Evolutionary conservation across 352 stramenopile genomes (phyloP), one percentile per base, ranked within the genome.

Genomic region (Paralagenidium karlingii): DNA sequence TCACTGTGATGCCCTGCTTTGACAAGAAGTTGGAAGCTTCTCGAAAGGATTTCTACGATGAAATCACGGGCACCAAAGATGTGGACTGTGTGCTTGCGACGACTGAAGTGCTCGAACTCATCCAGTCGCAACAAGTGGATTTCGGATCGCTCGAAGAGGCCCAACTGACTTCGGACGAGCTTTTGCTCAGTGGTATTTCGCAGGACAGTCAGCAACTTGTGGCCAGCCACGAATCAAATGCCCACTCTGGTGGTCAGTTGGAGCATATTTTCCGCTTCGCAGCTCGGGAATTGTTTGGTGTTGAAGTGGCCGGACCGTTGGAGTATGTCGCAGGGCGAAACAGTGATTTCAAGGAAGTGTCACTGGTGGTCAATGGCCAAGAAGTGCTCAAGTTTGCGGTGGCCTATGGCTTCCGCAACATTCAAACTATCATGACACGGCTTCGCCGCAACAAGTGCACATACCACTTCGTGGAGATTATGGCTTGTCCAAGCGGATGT

Each of bases 11-110:
- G 94, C 94, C 95, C 24, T 99, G 95, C 73, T 96, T 97, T 50
- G 95, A 98, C 57, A 99, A 99, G 68, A 99, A 99, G 53, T 65
- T 98, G 7, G 95, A 99, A 62, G 94, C 94, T 0, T 96, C 88
- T 9, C 80, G 94, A 7, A 94, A 92, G 46, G 68, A 92, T 51
- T 94, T 93, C 41, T 38, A 83, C 18, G 69, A 82, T 33, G 65
- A 65, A 3, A 61, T 55, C 8, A 55, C 67, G 7, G 53, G 81
- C 26, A 76, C 54, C 11, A 86, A 82, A 32, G 91, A 96, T 30
- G 91, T 98, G 10, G 94, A 99, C 58, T 94, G 93, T 31, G 94
- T 98, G 22, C 74, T 99, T 15, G 78, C 75, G 3, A 87, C 74
- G 1, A 87, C 71, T 5, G 78, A 91, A 38, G 63, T 91, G 15